Percentiles rank a stretch among this genome's conserved stretches.
Conservation (phyloP, 192 early-diverging fungal species). For the Obelidium mucronatum region DNA sequence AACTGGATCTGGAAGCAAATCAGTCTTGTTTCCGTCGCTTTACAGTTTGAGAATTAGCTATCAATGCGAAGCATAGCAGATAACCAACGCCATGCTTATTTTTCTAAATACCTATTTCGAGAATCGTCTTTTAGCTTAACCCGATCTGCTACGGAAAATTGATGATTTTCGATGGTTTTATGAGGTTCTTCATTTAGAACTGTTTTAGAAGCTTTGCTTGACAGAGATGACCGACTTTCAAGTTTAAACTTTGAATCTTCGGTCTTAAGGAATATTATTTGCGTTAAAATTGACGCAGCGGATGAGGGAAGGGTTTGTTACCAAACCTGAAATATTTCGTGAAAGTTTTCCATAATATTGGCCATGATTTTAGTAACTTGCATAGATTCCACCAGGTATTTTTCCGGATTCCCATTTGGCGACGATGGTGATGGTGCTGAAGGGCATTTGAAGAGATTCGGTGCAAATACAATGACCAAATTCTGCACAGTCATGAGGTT, state of each 20-base stretch:
- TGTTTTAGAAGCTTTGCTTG: not conserved
- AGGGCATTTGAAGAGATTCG: constrained; percentile 84
- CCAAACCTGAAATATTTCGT: constrained; percentile 38
- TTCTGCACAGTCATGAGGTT: constrained; percentile 86
- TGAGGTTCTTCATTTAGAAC: not conserved
- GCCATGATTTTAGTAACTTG: constrained; percentile 42
- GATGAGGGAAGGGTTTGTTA: too few species aligned
- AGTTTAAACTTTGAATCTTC: not conserved
- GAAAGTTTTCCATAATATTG: constrained; percentile 39
- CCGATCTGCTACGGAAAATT: too few species aligned
- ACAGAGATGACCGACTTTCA: not conserved
- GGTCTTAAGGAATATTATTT: not conserved
- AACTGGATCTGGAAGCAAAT: too few species aligned
- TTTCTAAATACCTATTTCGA: too few species aligned
- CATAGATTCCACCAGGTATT: constrained; percentile 42
- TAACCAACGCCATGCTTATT: too few species aligned
- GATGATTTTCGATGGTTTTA: too few species aligned
- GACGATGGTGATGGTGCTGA: constrained; percentile 27
- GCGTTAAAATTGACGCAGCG: too few species aligned
- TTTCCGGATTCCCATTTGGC: constrained; percentile 33
- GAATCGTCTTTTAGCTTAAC: too few species aligned
- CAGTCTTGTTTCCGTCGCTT: too few species aligned
- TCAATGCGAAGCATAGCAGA: too few species aligned
- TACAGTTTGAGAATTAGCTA: too few species aligned
- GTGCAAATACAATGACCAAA: constrained; percentile 93